Percentiles rank a stretch among this genome's conserved stretches.
Conservation (phyloP, 192 early-diverging fungal genomes). For the Martensiomyces pterosporus region DNA sequence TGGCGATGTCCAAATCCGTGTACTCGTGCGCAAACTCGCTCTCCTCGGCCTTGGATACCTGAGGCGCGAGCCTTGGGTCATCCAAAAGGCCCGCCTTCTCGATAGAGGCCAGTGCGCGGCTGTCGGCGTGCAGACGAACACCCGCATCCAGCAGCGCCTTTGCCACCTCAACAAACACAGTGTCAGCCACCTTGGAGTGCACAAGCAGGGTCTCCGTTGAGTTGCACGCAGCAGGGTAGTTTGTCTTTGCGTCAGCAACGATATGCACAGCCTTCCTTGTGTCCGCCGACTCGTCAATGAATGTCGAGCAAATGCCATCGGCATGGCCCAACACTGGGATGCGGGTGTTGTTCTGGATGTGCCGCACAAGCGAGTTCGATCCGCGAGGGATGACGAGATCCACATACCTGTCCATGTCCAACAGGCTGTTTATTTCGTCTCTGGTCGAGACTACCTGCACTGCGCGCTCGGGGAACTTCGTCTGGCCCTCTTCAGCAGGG, state of each 20-base stretch:
- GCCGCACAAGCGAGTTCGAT: conserved; percentile 82
- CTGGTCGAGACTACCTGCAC: conserved; percentile 88
- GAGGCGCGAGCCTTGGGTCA: background rate
- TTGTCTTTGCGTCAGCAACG: conserved; percentile 90
- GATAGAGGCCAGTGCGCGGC: conserved; percentile 45
- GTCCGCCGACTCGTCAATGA: conserved; percentile 80
- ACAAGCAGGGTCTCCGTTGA: conserved; percentile 90
- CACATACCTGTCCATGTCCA: conserved; percentile 87
- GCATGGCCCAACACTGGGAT: conserved; percentile 99
- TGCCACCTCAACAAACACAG: conserved; percentile 54
- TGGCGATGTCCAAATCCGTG: conserved; percentile 79
- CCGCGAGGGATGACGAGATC: conserved; percentile 96
- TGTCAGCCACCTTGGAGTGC: conserved; percentile 51
- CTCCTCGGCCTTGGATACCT: conserved; percentile 22
- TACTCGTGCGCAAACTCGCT: conserved; percentile 91
- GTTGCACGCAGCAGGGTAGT: conserved; percentile 96
- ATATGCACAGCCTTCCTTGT: conserved; percentile 69
- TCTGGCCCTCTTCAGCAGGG: conserved; percentile 18
- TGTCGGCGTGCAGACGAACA: conserved; percentile 62
- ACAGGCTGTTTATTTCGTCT: conserved; percentile 79
- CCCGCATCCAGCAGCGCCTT: conserved; percentile 55
- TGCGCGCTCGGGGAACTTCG: conserved; percentile 59
- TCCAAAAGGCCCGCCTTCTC: conserved; percentile 10
- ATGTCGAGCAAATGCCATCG: conserved; percentile 94
- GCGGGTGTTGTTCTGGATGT: conserved; percentile 90